These are phyloP conservation scores for Aspergillus calidoustus DNA, from an alignment of 2,329 filamentous ascomycete genomes.

Conservation along the genomic window DNA sequence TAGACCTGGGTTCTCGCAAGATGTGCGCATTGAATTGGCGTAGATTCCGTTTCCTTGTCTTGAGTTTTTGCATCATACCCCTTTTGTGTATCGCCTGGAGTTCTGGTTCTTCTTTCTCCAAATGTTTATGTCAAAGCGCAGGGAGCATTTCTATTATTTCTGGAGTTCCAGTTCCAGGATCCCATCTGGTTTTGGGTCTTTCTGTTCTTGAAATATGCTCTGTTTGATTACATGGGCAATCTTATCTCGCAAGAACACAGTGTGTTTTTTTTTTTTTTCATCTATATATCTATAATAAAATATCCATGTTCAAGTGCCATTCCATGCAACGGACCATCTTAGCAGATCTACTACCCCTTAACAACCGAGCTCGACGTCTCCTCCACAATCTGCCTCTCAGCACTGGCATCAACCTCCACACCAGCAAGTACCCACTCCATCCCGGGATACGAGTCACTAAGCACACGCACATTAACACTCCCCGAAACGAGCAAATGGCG, in stretches of 20 bases:
- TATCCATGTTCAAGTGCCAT: not conserved
- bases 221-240: not conserved
- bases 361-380: constrained; percentile 17
- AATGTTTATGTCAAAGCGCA: not conserved
- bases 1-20: constrained; percentile 38
- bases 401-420: constrained; percentile 55
- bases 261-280: not conserved
- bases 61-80: not conserved
- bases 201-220: not conserved
- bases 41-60: not conserved
- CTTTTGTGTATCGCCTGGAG: not conserved
- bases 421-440: constrained; percentile 64
- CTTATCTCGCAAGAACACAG: not conserved
- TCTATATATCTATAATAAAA: not conserved
- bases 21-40: constrained; percentile 37
- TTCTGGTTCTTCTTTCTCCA: not conserved
- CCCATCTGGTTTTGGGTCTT: not conserved
- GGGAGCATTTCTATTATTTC: not conserved
- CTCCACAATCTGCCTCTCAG: constrained; percentile 24
- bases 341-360: not conserved
- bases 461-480: constrained; percentile 72
- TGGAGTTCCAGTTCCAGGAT: not conserved
- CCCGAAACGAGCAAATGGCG: constrained; percentile 38
- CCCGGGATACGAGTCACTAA: constrained; percentile 87
- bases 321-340: not conserved